phyloP scores from a whole-genome alignment of 768 basidiomycete species.

The Psilocybe azurescens region DNA sequence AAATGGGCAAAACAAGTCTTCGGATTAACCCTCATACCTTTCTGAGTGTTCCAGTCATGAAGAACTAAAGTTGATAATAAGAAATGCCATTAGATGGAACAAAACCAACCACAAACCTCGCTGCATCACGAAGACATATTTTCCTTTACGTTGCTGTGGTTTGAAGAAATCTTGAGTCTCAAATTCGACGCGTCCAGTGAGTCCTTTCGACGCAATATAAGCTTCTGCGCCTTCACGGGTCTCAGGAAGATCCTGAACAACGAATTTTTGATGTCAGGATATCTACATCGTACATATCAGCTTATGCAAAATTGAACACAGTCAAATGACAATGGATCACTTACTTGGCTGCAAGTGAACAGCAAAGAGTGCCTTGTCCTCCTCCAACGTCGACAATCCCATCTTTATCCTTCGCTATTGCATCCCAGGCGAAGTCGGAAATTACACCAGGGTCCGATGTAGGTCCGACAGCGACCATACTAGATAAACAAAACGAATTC shows the following conservation, averaged over 20 bases:
- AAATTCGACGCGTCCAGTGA: slow-evolving; percentile 38
- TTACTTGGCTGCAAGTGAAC: slow-evolving; percentile 41
- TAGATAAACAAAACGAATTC: slow-evolving; percentile 5
- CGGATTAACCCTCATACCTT: slow-evolving; percentile 22
- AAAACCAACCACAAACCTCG: slow-evolving; percentile 30
- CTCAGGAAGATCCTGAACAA: slow-evolving; percentile 44
- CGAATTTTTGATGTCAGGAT: slow-evolving; percentile 42
- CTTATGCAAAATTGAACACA: background rate
- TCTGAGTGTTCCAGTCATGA: slow-evolving; percentile 43
- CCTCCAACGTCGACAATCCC: slow-evolving; percentile 47
- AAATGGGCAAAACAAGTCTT: background rate
- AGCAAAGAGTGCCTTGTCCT: slow-evolving; percentile 44
- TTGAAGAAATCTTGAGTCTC: slow-evolving; percentile 46
- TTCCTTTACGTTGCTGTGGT: slow-evolving; percentile 44
- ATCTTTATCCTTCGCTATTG: slow-evolving; percentile 38
- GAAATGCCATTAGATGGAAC: background rate
- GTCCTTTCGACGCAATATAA: slow-evolving; percentile 36
- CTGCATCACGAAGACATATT: slow-evolving; percentile 44
- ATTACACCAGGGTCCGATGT: slow-evolving; percentile 44
- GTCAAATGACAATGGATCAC: slow-evolving; percentile 1
- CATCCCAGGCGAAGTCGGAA: slow-evolving; percentile 44
- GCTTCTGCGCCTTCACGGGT: slow-evolving; percentile 38
- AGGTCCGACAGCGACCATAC: slow-evolving; percentile 42
- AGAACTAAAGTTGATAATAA: slow-evolving; percentile 29
- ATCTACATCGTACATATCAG: slow-evolving; percentile 24